phyloP scores from a whole-genome alignment of 768 basidiomycete species.

The Rhodotorula sphaerocarpa region DNA sequence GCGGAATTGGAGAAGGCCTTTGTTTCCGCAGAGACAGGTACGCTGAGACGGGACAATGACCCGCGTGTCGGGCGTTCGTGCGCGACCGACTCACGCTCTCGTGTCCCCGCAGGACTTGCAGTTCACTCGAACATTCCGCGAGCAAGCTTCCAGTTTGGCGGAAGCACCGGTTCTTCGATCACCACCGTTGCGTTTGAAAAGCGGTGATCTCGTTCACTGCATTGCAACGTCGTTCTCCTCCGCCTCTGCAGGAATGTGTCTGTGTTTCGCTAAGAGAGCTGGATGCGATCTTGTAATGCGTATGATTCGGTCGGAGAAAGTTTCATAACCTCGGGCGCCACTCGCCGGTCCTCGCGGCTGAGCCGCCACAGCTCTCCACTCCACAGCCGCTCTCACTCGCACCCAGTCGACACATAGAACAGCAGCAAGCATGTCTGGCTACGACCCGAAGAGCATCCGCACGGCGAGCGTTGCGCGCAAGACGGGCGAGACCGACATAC shows the following conservation, averaged over 20 bases:
- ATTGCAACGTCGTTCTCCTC: no score
- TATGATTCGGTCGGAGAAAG: no score
- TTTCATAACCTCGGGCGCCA: no score
- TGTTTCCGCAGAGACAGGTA: conserved; percentile 39
- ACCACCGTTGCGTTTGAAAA: conserved; percentile 31
- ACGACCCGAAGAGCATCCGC: conserved; percentile 24
- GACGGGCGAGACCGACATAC: conserved; percentile 67
- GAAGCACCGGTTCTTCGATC: conserved; percentile 41
- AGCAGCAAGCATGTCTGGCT: not conserved
- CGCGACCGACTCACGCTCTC: not conserved
- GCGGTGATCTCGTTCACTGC: not conserved
- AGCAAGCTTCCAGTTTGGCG: conserved; percentile 44
- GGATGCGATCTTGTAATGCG: no score
- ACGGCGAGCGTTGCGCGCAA: conserved; percentile 37
- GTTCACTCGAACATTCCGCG: conserved; percentile 43
- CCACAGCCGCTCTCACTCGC: no score
- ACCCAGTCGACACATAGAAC: no score
- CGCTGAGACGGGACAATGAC: no score
- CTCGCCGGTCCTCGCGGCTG: no score
- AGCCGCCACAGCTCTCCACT: no score
- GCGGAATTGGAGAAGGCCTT: conserved; percentile 44
- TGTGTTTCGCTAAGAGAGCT: no score
- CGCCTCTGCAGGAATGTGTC: no score
- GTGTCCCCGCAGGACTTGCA: conserved; percentile 32
- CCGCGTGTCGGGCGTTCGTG: not conserved